These are phyloP conservation scores for Camillea tinctor DNA, from an alignment of 2,329 filamentous ascomycete genomes.

Conservation along the genomic window DNA sequence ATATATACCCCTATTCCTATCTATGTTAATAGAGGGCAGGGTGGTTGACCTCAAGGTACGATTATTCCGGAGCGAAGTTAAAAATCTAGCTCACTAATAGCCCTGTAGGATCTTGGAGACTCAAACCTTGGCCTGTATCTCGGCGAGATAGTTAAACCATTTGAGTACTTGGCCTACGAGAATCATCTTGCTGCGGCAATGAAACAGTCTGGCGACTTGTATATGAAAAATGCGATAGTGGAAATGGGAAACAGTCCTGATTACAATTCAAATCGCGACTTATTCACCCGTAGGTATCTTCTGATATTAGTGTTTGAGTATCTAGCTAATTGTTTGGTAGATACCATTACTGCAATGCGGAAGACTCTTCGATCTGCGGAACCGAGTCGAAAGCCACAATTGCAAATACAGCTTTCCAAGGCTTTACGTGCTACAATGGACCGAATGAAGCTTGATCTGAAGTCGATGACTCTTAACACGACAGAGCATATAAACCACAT, in stretches of 20 bases:
- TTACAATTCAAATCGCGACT: slow-evolving; percentile 47
- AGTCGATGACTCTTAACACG: slow-evolving; percentile 33
- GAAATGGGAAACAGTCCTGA: slow-evolving; percentile 40
- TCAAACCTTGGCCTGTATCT: slow-evolving; percentile 53
- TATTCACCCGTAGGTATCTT: slow-evolving; percentile 45
- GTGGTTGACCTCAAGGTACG: slow-evolving; percentile 45
- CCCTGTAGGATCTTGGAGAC: slow-evolving; percentile 40
- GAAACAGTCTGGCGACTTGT: slow-evolving; percentile 40
- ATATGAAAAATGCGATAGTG: slow-evolving; percentile 41
- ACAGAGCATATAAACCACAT: slow-evolving; percentile 48
- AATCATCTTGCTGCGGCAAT: slow-evolving; percentile 49
- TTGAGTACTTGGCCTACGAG: slow-evolving; percentile 45
- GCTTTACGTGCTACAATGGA: slow-evolving; percentile 50
- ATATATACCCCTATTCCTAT: slow-evolving; percentile 51
- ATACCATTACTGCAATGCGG: slow-evolving; percentile 50
- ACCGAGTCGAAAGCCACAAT: slow-evolving; percentile 33
- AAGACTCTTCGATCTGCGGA: slow-evolving; percentile 42
- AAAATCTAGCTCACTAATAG: slow-evolving; percentile 12
- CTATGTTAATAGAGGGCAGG: slow-evolving; percentile 46
- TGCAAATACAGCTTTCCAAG: slow-evolving; percentile 42
- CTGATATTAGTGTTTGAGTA: neutral
- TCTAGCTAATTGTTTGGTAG: slow-evolving; percentile 22
- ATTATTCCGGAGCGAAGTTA: neutral
- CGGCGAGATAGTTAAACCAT: slow-evolving; percentile 51
- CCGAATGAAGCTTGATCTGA: slow-evolving; percentile 52